Base-by-base conservation (phyloP, 441 rosid species). In the Iberis amara region DNA sequence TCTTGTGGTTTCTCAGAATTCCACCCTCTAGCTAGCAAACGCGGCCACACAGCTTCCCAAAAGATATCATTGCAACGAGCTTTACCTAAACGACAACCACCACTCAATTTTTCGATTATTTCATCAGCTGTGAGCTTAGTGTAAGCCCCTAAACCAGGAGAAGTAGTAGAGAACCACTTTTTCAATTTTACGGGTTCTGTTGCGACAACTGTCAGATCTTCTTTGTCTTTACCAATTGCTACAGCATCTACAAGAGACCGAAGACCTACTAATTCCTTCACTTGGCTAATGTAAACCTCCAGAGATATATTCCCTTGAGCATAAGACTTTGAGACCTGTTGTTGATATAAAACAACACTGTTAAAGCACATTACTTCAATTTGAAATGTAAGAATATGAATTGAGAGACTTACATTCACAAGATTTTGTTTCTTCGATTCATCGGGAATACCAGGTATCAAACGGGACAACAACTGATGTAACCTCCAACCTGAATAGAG, bases 21-120 rank as follows among this genome's bases (percentile, higher is more conserved):
- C 95, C 95, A 85, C 51, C 95, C 90, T 70, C 75, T 68, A 23
- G 85, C 90, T 6, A 85, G 68, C 61, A 85, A 66, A 44, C 88
- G 90, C 1, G 95, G 95, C 95, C 95, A 85, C 41, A 82, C 80
- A 44, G 86, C 88, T 73, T 85, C 95, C 95, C 95, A 82, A 57
- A 82, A 85, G 38, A 85, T 75, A 69, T 85, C 88, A 55, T 54
- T 82, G 52, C 76, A 70, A 10, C 90, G 88, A 24, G 86, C 82
- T 73, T 85, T 85, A 70, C 85, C 79, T 62, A 82, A 61, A 43
- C 90, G 81, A 33, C 74, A 62, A 40, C 70, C 76, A 11, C 90
- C 85, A 9, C 80, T 84, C 70, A 88, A 60, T 11, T 76, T 67
- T 72, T 39, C n/a, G n/a, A 85, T 66, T 59, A 88, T 79, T 24